Percentiles rank a stretch among this genome's conserved stretches.
Conservation (phyloP, 148 eudicot species). For the Rhododendron henanense region DNA sequence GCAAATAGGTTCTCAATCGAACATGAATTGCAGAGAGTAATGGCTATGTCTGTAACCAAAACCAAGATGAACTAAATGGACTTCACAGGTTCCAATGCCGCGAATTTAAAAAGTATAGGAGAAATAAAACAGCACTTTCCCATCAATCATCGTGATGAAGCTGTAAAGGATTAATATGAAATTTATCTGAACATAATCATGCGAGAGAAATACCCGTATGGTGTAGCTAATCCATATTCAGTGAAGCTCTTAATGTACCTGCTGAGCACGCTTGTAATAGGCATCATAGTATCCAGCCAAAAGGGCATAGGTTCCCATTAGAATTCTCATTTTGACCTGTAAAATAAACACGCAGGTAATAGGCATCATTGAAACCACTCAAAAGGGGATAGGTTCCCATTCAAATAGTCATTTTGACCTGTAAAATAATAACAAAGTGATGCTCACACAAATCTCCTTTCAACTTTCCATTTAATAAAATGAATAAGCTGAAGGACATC, state of each 20-base stretch:
- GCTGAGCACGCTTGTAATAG: conserved; percentile 98
- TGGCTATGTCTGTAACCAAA: too few relatives aligned
- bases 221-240: not conserved
- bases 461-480: too few relatives aligned
- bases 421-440: not conserved
- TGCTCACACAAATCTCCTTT: not conserved
- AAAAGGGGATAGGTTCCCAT: not conserved
- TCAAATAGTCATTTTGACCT: not conserved
- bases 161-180: not conserved
- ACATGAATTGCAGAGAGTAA: too few relatives aligned
- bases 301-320: conserved; percentile 98
- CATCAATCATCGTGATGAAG: not conserved
- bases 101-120: not conserved
- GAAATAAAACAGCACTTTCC: not conserved
- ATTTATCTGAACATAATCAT: not conserved
- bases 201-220: not conserved
- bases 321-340: conserved; percentile 92
- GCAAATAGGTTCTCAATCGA: too few relatives aligned
- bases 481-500: too few relatives aligned
- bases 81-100: not conserved
- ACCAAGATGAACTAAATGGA: too few relatives aligned
- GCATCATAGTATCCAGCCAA: conserved; percentile 99
- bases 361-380: not conserved
- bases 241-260: conserved; percentile 37
- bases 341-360: conserved; percentile 9